Evolutionary conservation across 2,329 filamentous ascomycete genomes (phyloP).

Genomic region (Phialemonium atrogriseum): DNA sequence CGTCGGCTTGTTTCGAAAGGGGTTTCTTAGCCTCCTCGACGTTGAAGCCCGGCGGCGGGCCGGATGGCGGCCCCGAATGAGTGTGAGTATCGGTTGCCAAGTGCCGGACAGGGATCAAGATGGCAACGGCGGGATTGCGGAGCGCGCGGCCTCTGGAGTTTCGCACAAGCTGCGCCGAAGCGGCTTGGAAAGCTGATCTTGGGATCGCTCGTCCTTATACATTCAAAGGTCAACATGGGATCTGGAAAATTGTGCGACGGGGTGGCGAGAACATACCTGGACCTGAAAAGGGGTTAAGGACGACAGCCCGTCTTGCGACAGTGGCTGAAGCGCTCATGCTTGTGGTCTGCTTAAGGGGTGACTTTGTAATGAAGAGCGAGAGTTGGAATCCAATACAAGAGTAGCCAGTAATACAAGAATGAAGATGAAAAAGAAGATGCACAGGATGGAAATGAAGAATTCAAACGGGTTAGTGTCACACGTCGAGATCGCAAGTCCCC

Average conservation of each 20-base stretch:
- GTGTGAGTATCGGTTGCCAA: slow-evolving; percentile 51
- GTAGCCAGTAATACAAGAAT: no score
- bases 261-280: slow-evolving; percentile 27
- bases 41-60: slow-evolving; percentile 84
- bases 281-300: slow-evolving; percentile 43
- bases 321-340: slow-evolving; percentile 49
- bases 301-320: slow-evolving; percentile 45
- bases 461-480: no score
- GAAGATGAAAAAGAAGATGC: no score
- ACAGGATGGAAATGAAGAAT: slow-evolving; percentile 5
- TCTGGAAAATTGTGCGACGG: slow-evolving; percentile 4
- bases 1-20: slow-evolving; percentile 47
- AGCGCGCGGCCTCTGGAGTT: slow-evolving; percentile 36
- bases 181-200: slow-evolving; percentile 35
- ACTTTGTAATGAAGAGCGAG: slow-evolving; percentile 2
- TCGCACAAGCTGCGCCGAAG: slow-evolving; percentile 37
- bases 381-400: no score
- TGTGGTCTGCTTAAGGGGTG: slow-evolving; percentile 3
- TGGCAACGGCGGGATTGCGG: slow-evolving; percentile 42
- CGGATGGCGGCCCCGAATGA: slow-evolving; percentile 37
- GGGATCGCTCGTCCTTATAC: slow-evolving; percentile 34
- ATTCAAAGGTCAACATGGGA: slow-evolving; percentile 3
- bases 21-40: slow-evolving; percentile 85
- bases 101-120: slow-evolving; percentile 47
- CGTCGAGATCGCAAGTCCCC: no score